These are phyloP conservation scores for Venturia oleaginea DNA, from an alignment of 2,329 filamentous ascomycete species.

Conservation along the genomic window DNA sequence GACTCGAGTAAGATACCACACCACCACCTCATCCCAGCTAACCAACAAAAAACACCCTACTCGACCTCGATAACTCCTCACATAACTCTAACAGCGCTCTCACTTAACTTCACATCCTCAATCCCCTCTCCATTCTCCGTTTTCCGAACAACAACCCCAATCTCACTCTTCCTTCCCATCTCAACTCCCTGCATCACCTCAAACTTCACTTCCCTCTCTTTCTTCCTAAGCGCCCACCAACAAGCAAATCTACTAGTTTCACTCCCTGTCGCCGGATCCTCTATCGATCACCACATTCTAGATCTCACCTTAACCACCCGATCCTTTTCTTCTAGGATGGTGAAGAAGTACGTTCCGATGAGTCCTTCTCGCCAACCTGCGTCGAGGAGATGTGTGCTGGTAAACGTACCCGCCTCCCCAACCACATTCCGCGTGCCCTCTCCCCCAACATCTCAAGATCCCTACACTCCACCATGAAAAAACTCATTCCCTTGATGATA, in stretches of 20 bases:
- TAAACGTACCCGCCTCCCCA: neutral
- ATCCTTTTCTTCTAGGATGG: constrained; percentile 28
- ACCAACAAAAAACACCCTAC: neutral
- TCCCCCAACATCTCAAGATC: constrained; percentile 48
- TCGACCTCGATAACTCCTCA: neutral
- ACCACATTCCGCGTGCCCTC: neutral
- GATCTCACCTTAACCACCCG: constrained; percentile 38
- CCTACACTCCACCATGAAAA: constrained; percentile 54
- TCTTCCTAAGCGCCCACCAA: constrained; percentile 36
- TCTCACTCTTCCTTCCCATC: constrained; percentile 42
- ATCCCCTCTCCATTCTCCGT: constrained; percentile 26
- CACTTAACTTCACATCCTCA: constrained; percentile 33
- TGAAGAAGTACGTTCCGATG: constrained; percentile 51
- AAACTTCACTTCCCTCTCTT: constrained; percentile 25
- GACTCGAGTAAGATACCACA: neutral
- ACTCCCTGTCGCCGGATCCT: constrained; percentile 44
- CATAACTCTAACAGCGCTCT: constrained; percentile 36
- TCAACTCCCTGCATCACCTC: constrained; percentile 41
- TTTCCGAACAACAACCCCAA: constrained; percentile 37
- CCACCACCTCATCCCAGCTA: neutral
- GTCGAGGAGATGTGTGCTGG: constrained; percentile 23
- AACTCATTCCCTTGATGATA: constrained; percentile 65
- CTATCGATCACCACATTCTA: constrained; percentile 47
- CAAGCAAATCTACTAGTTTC: constrained; percentile 37
- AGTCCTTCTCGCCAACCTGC: constrained; percentile 46